Evolutionary conservation across 1,284 basidiomycete genomes (phyloP).

Genomic region (Chondrostereum purpureum): DNA sequence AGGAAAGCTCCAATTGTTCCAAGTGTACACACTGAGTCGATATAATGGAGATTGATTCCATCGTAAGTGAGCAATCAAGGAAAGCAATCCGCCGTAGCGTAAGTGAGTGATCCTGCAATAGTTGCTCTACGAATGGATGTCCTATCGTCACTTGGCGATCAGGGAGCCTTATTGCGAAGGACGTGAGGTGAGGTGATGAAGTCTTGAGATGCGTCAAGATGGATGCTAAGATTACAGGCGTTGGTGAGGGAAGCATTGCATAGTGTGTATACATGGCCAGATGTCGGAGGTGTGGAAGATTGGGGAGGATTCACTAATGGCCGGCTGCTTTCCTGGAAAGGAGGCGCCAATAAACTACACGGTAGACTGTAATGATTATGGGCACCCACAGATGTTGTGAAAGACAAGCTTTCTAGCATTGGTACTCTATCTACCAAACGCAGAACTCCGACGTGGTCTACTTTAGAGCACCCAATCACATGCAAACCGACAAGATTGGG

Average conservation of each 20-base stretch:
- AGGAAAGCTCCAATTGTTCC: constrained; percentile 41
- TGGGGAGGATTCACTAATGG: constrained; percentile 23
- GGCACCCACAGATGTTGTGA: constrained; percentile 45
- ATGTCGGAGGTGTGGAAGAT: constrained; percentile 40
- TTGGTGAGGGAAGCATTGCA: constrained; percentile 23
- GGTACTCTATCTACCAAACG: constrained; percentile 41
- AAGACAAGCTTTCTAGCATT: constrained; percentile 48
- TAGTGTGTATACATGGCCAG: constrained; percentile 48
- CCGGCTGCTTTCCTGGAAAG: constrained; percentile 33
- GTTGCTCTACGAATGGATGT: constrained; percentile 32
- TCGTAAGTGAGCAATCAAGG: constrained; percentile 36
- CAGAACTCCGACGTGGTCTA: constrained; percentile 45
- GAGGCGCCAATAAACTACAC: constrained; percentile 3
- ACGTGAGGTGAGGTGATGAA: constrained; percentile 34
- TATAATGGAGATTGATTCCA: constrained; percentile 33
- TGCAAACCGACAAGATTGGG: constrained; percentile 50
- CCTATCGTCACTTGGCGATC: constrained; percentile 34
- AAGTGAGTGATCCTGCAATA: constrained; percentile 36
- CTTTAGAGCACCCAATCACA: constrained; percentile 48
- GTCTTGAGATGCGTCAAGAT: constrained; percentile 30
- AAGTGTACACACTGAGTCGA: constrained; percentile 37
- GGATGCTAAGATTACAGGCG: constrained; percentile 28
- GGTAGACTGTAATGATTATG: not conserved
- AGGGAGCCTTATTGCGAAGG: constrained; percentile 44
- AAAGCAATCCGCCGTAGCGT: constrained; percentile 42